Percentiles rank a stretch among this genome's conserved stretches.
phyloP scores from a whole-genome alignment of 2,329 filamentous ascomycete species.

The Zarea fungicola region DNA sequence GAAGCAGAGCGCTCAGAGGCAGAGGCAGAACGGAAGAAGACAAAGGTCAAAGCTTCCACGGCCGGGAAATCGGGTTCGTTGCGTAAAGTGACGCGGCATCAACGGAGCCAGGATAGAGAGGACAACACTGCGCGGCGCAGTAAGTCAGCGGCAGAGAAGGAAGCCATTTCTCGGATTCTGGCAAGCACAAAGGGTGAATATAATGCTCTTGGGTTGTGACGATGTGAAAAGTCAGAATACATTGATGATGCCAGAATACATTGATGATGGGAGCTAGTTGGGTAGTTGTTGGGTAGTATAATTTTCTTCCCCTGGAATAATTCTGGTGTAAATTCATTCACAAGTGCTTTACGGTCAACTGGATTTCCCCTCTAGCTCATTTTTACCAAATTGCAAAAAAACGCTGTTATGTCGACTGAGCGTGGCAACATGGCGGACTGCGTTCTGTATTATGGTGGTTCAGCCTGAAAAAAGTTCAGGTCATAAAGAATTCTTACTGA shows the following conservation, averaged over 20 bases:
- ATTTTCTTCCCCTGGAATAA: no score
- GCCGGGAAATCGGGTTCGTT: conserved; percentile 3
- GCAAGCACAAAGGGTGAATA: conserved; percentile 25
- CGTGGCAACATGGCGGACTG: no score
- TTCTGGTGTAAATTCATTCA: no score
- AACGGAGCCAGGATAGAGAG: background rate
- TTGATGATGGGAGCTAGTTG: background rate
- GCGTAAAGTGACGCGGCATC: background rate
- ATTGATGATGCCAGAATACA: background rate
- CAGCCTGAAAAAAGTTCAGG: no score
- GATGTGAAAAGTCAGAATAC: no score
- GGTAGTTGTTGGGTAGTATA: conserved; percentile 1
- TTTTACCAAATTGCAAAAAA: no score
- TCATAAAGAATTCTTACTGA: no score
- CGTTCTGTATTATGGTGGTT: no score
- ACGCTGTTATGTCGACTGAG: no score
- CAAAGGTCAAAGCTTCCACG: conserved; percentile 18
- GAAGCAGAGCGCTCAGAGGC: conserved; percentile 36
- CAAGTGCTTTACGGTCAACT: no score
- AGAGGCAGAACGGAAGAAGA: conserved; percentile 22
- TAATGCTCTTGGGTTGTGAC: conserved; percentile 30
- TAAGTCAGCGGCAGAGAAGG: background rate
- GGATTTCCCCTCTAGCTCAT: no score
- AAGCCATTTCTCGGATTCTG: conserved; percentile 13
- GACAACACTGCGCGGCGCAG: background rate